phyloP scores from a whole-genome alignment of 345 rosid species.

The Corymbia maculata region DNA sequence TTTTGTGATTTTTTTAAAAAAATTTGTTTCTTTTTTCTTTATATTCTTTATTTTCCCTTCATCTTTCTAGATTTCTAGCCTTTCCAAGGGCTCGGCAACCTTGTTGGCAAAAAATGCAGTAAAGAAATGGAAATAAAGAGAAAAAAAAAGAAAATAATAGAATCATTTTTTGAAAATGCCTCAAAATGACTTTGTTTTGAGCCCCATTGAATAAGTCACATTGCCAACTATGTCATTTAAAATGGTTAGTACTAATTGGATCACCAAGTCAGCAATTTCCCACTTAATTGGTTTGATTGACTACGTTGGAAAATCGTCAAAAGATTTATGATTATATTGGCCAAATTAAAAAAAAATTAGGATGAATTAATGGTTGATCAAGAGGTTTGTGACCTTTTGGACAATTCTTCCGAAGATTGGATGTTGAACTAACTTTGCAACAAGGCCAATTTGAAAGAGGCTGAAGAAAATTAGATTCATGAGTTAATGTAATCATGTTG shows the following conservation, averaged over 20 bases:
- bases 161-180: neutral
- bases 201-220: neutral
- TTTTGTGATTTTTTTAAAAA: neutral
- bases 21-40: too few relatives aligned
- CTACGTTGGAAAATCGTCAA: neutral
- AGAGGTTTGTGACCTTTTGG: neutral
- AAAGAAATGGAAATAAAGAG: neutral
- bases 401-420: neutral
- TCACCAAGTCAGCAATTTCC: neutral
- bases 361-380: neutral
- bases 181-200: neutral
- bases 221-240: neutral
- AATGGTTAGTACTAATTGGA: neutral
- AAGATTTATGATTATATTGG: neutral
- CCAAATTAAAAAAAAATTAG: neutral
- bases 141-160: neutral
- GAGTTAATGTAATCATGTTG: neutral
- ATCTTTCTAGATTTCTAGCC: neutral
- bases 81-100: neutral
- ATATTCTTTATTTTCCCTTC: neutral
- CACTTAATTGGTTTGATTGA: neutral
- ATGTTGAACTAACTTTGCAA: neutral
- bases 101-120: accelerated
- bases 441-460: neutral
- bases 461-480: neutral